Percentiles rank a stretch among this genome's conserved stretches.
Conservation (phyloP, 2,329 filamentous ascomycete genomes). For the Seiridium unicorne region DNA sequence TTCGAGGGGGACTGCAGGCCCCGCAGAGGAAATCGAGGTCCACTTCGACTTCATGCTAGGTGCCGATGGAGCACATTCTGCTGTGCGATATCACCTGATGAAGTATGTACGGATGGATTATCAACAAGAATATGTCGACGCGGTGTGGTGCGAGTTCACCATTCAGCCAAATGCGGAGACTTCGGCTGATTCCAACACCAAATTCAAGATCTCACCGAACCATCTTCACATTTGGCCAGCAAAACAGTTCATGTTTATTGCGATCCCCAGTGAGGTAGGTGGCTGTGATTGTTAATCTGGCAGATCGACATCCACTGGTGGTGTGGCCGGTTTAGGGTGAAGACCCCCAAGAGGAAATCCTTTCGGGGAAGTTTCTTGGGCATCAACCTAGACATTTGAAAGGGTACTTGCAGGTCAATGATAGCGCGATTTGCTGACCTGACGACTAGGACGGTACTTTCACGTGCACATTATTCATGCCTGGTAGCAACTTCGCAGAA, state of each 20-base stretch:
- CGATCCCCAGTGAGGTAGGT: constrained; percentile 71
- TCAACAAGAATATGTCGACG: constrained; percentile 92
- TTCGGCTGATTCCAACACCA: constrained; percentile 31
- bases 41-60: constrained; percentile 92
- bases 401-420: no score
- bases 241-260: constrained; percentile 96
- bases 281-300: constrained; percentile 5
- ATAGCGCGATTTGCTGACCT: not conserved
- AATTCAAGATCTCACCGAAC: constrained; percentile 82
- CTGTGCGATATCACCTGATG: constrained; percentile 91
- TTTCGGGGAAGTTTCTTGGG: no score
- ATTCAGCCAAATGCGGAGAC: constrained; percentile 55
- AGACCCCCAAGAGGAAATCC: no score
- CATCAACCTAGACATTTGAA: no score
- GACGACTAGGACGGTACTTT: constrained; percentile 74
- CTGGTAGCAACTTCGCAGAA: constrained; percentile 63
- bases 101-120: constrained; percentile 91
- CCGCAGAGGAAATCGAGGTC: constrained; percentile 74
- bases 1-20: constrained; percentile 33
- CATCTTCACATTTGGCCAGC: constrained; percentile 98
- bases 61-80: constrained; percentile 91
- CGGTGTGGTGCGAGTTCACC: constrained; percentile 94
- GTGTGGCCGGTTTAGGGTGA: no score
- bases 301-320: not conserved
- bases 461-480: constrained; percentile 90